Evolutionary conservation across 768 basidiomycete genomes (phyloP), one percentile per base, ranked within the genome.

Genomic region (Amyloporia xantha): DNA sequence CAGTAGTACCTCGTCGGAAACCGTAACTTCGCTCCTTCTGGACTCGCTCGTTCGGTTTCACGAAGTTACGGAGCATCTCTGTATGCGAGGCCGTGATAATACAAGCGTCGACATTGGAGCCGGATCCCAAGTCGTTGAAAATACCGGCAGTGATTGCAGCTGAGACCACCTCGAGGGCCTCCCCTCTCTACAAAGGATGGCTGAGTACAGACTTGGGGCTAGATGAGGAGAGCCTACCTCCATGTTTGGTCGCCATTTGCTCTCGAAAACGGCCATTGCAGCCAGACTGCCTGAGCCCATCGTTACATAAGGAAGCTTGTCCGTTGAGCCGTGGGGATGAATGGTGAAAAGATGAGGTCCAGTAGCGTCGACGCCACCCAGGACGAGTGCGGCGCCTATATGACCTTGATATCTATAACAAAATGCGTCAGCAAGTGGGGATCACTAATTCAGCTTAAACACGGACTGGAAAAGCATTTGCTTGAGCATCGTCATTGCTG

Each of bases 401-500:
- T 94, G 81, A 0, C 96, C 96, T 68, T 96, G 92, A 65, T 98
- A 78, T 39, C 40, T 12, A n/a, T 24, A 15, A 37, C 21, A 41
- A 5, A 11, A 3, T 42, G 19, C 9, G 7, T 24, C 12, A 20
- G 26, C 46, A 6, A 23, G 3, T 2, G 35, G 19, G 15, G 15
- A 30, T 12, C 4, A 21, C 19, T n/a, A 55, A 43, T 50, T 44
- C 35, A 52, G 37, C 13, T 33, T 13, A 41, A 11, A 20, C 12
- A 60, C 76, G 36, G n/a, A 92, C 91, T 76, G 73, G 73, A 86
- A 96, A 33, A 98, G 83, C 75, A 86, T 87, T 66, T 95, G 94
- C 68, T 98, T 97, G 56, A 97, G 73, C 91, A 97, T 89, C 3
- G 95, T 97, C 95, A 99, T 97, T 4, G 95, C 96, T 0, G 96